Base-by-base conservation (phyloP, 2,329 filamentous ascomycete genomes). In the Daldinia eschscholtzii region DNA sequence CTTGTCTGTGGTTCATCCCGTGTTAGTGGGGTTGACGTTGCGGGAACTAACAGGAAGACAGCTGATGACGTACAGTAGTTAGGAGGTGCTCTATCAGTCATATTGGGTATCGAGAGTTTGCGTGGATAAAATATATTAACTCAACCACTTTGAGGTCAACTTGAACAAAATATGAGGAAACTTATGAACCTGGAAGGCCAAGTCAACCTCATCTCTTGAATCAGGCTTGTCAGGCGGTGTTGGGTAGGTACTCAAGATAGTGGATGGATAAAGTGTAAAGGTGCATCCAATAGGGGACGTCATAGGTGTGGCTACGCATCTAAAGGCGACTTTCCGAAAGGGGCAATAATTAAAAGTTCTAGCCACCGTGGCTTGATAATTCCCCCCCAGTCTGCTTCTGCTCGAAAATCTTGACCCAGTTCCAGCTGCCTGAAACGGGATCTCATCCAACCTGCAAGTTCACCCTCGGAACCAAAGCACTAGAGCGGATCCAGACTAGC, bases 31-130 rank as follows among this genome's bases (percentile, higher is more conserved):
- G 65, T 28, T 57, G 53, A 26, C 35, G 35, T 68, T 61, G 33
- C 33, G 33, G 50, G 57, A 61, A 35, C 30, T 61, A 37, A n/a
- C 39, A 52, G 12, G 65, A 39, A 28, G 18, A 2, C 7, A 15
- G 59, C 52, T 58, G 26, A 20, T 57, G 39, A 73, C 85, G 74
- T 81, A 89, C 88, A 90, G 76, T 90, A 90, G 75, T 90, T 85
- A 20, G 87, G 85, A 33, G 86, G 86, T 7, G 83, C 73, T 59
- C 79, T 80, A 53, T 74, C 65, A 52, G 69, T 72, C 74, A 80
- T 77, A 62, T 73, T 75, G 79, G 72, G 46, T 52, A 52, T 23
- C 41, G 39, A 28, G n/a, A 41, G 30, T 23, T 44, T 13, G 26
- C 60, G 13, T 23, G 44, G 39, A 30, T 65, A 57, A 57, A 46